Conservation (phyloP, 805 yeast genomes). For the Schizosaccharomyces japonicus region DNA sequence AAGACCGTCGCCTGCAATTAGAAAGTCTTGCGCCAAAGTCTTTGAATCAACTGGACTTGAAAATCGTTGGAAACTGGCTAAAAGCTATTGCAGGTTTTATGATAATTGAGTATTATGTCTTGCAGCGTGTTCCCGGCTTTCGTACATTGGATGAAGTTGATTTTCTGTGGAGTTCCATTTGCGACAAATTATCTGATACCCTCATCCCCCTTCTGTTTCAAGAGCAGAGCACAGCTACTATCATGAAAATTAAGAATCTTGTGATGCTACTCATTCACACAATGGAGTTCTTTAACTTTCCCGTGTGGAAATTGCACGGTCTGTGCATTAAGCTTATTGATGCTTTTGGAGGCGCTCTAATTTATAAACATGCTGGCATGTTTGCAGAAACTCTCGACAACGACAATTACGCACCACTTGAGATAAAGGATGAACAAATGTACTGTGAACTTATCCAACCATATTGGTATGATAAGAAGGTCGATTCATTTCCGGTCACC, state of each 20-base stretch:
- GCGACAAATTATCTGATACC: slow-evolving; percentile 15
- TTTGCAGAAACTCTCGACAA: slow-evolving; percentile 36
- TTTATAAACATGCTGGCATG: slow-evolving; percentile 31
- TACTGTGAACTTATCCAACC: slow-evolving; percentile 39
- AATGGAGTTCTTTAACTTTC: slow-evolving; percentile 43
- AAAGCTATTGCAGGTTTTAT: slow-evolving; percentile 51
- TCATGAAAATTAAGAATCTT: slow-evolving; percentile 33
- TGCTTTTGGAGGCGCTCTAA: slow-evolving; percentile 33
- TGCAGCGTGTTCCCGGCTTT: slow-evolving; percentile 32
- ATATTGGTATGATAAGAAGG: slow-evolving; percentile 46
- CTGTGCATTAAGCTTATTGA: slow-evolving; percentile 35
- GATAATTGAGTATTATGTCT: slow-evolving; percentile 46
- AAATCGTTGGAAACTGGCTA: slow-evolving; percentile 16
- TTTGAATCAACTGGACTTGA: slow-evolving; percentile 16
- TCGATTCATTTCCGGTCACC: slow-evolving; percentile 27
- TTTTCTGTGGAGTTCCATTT: slow-evolving; percentile 55
- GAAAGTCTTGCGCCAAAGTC: slow-evolving; percentile 47
- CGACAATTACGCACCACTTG: slow-evolving; percentile 77
- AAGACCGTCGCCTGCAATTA: slow-evolving; percentile 48
- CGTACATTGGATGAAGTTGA: slow-evolving; percentile 38
- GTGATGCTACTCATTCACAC: slow-evolving; percentile 53
- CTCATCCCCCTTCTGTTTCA: slow-evolving; percentile 18
- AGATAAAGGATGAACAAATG: slow-evolving; percentile 32
- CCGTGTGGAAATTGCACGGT: slow-evolving; percentile 35
- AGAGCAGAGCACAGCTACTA: slow-evolving; percentile 13